Evolutionary conservation across 2,329 filamentous ascomycete species (phyloP).

Genomic region (Paraphoma chrysanthemicola): DNA sequence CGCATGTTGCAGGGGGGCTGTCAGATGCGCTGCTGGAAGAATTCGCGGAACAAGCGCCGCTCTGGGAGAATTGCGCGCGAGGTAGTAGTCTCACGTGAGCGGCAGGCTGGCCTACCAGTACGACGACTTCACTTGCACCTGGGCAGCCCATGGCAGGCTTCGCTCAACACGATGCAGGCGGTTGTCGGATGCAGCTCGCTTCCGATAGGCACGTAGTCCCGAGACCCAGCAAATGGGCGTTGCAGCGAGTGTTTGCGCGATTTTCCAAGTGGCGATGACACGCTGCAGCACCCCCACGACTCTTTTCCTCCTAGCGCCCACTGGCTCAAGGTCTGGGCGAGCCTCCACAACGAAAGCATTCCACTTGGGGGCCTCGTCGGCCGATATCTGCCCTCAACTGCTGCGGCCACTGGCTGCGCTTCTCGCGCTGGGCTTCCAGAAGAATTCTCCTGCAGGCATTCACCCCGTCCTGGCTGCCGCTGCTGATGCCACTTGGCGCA

Average conservation of each 20-base stretch:
- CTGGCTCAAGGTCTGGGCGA: constrained; percentile 11
- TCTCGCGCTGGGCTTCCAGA: constrained; percentile 15
- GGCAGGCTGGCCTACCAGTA: not conserved
- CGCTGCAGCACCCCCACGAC: constrained; percentile 5
- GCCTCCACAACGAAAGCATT: not conserved
- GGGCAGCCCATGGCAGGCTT: not conserved
- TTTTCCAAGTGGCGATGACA: constrained; percentile 13
- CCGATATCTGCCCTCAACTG: constrained; percentile 7
- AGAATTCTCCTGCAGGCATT: constrained; percentile 17
- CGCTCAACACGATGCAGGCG: not conserved
- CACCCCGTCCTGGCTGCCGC: not conserved
- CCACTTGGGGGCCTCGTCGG: constrained; percentile 9
- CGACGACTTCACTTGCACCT: too few relatives aligned
- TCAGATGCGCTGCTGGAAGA: not conserved
- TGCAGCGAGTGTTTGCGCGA: constrained; percentile 11
- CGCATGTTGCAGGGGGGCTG: not conserved
- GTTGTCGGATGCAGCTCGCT: not conserved
- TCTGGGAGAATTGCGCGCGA: not conserved
- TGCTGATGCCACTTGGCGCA: constrained; percentile 8
- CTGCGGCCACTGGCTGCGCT: too few relatives aligned
- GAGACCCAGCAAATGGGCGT: constrained; percentile 7
- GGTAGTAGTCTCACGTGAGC: not conserved
- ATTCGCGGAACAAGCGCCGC: not conserved
- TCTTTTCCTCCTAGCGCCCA: constrained; percentile 9
- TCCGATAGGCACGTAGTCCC: not conserved